Percentiles rank a stretch among this genome's conserved stretches.
phyloP scores from a whole-genome alignment of 495 filamentous ascomycete genomes.

The Thozetella sp. region DNA sequence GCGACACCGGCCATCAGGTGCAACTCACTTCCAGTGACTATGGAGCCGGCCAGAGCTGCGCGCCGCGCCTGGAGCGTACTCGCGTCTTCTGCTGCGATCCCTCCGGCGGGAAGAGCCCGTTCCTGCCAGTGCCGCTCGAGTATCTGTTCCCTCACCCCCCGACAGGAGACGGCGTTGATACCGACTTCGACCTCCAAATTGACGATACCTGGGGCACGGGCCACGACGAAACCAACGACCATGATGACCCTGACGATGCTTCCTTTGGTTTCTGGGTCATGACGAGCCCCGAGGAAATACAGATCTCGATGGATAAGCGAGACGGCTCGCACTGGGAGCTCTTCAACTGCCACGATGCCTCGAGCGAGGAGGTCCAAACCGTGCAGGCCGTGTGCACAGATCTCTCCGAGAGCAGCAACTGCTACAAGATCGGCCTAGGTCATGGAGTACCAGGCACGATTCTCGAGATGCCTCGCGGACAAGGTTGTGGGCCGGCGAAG shows the following conservation, averaged over 20 bases:
- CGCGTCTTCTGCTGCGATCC: slow-evolving; percentile 31
- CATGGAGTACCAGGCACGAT: slow-evolving; percentile 29
- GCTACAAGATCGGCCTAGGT: slow-evolving; percentile 26
- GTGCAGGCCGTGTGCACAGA: slow-evolving; percentile 24
- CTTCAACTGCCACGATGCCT: slow-evolving; percentile 10
- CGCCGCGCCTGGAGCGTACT: too few relatives aligned
- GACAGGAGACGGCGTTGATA: slow-evolving; percentile 15
- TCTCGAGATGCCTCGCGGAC: slow-evolving; percentile 35
- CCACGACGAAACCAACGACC: slow-evolving; percentile 3
- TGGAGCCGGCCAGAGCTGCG: too few relatives aligned
- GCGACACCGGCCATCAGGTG: too few relatives aligned
- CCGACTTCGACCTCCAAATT: slow-evolving; percentile 22
- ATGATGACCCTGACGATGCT: slow-evolving; percentile 23
- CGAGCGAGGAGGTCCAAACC: slow-evolving; percentile 16
- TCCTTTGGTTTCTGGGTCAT: slow-evolving; percentile 28
- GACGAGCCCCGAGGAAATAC: slow-evolving; percentile 21
- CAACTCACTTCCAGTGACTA: too few relatives aligned
- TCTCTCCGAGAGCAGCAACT: slow-evolving; percentile 21
- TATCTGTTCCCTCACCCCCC: slow-evolving; percentile 30
- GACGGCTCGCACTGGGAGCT: slow-evolving; percentile 34
- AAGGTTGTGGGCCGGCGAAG: slow-evolving; percentile 30
- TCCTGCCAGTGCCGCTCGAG: slow-evolving; percentile 31
- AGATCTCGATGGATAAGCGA: slow-evolving; percentile 21
- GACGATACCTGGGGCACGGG: slow-evolving; percentile 22
- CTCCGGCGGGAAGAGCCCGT: slow-evolving; percentile 16